Conservation (phyloP, 2,329 filamentous ascomycete species). For the Aspergillus uvarum region DNA sequence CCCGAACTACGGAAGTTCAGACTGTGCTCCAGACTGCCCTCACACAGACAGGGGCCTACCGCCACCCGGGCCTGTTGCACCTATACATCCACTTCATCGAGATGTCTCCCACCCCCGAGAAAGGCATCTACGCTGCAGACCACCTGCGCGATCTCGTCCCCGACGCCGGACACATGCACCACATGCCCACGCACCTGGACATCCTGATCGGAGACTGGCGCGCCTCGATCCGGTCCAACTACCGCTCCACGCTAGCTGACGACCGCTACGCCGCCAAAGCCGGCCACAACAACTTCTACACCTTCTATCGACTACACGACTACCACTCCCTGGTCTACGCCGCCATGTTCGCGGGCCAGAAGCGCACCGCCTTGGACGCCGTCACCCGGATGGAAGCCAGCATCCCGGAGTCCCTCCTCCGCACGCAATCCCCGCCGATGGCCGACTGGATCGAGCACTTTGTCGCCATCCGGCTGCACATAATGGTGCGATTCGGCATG, state of each 20-base stretch:
- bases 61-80: conserved; percentile 69
- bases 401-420: conserved; percentile 63
- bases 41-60: conserved; percentile 44
- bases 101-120: conserved; percentile 67
- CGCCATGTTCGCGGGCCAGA: conserved; percentile 71
- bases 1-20: conserved; percentile 59
- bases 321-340: conserved; percentile 60
- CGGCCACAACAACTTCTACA: conserved; percentile 68
- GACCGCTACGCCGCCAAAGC: conserved; percentile 61
- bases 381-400: conserved; percentile 58
- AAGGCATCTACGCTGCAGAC: conserved; percentile 61
- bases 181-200: conserved; percentile 77
- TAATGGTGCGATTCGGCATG: conserved; percentile 67
- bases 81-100: conserved; percentile 76
- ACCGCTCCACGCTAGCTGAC: conserved; percentile 65
- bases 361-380: conserved; percentile 60
- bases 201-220: conserved; percentile 69
- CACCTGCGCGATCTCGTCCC: conserved; percentile 63
- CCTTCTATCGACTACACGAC: conserved; percentile 26
- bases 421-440: conserved; percentile 68
- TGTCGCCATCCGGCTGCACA: conserved; percentile 63
- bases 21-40: conserved; percentile 59
- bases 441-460: conserved; percentile 76
- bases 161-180: conserved; percentile 67
- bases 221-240: conserved; percentile 64